A percentile compares a stretch with the other conserved stretches of the same genome.
Conservation (phyloP, 2,329 filamentous ascomycete genomes). For the Cladophialophora psammophila region DNA sequence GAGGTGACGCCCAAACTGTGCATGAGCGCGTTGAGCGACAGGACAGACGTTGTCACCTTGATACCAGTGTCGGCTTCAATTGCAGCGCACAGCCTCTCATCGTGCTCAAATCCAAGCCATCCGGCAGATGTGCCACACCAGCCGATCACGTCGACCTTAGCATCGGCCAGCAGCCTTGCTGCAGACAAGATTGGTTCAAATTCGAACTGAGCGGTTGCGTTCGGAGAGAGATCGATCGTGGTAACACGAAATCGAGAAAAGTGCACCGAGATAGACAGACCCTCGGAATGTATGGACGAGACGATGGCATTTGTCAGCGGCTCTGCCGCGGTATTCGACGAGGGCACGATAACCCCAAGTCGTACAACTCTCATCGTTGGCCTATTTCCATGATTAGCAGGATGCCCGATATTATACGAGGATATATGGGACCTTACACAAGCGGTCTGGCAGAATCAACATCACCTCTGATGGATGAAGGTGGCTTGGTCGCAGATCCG, state of each 20-base stretch:
- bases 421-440: background rate
- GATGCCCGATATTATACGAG: background rate
- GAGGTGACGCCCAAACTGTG: slow-evolving; percentile 40
- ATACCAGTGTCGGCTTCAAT: slow-evolving; percentile 51
- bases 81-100: slow-evolving; percentile 49
- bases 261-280: slow-evolving; percentile 48
- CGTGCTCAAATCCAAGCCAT: slow-evolving; percentile 53
- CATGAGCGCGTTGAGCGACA: slow-evolving; percentile 51
- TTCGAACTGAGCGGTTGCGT: slow-evolving; percentile 47
- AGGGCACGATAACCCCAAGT: slow-evolving; percentile 54
- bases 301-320: slow-evolving; percentile 47
- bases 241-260: slow-evolving; percentile 55
- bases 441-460: background rate
- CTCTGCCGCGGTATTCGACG: slow-evolving; percentile 55
- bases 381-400: background rate
- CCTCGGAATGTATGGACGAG: slow-evolving; percentile 45
- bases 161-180: slow-evolving; percentile 48
- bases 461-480: background rate
- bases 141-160: slow-evolving; percentile 50
- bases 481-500: background rate
- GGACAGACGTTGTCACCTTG: slow-evolving; percentile 51
- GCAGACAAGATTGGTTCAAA: slow-evolving; percentile 44
- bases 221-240: slow-evolving; percentile 47
- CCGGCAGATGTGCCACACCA: slow-evolving; percentile 50
- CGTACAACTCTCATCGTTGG: slow-evolving; percentile 15